These are phyloP conservation scores for Thelonectria rubi DNA, from an alignment of 2,329 filamentous ascomycete species.

Conservation along the genomic window DNA sequence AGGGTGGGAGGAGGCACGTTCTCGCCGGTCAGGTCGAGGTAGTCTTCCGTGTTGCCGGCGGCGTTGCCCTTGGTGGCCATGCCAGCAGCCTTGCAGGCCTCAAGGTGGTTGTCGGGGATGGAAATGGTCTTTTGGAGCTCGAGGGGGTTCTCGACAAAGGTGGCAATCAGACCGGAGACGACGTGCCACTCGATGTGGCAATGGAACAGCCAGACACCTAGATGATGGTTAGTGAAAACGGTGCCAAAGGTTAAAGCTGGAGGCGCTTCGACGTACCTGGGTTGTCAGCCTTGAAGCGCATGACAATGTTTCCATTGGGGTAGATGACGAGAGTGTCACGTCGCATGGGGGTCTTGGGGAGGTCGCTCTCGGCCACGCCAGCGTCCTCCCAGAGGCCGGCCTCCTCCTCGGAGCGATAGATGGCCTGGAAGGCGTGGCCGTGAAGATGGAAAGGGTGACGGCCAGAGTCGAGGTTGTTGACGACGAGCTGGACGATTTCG, in stretches of 20 bases:
- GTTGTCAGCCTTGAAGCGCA: constrained; percentile 73
- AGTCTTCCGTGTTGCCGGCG: constrained; percentile 72
- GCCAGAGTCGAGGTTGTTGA: constrained; percentile 78
- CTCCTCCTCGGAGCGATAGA: constrained; percentile 68
- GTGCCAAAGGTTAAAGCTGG: too few species aligned
- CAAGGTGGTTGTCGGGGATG: constrained; percentile 68
- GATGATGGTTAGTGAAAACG: neutral
- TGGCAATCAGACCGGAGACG: constrained; percentile 69
- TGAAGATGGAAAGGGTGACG: constrained; percentile 84
- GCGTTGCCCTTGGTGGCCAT: constrained; percentile 73
- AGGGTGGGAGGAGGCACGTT: constrained; percentile 63
- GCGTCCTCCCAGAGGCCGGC: constrained; percentile 62
- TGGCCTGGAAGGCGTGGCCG: constrained; percentile 77
- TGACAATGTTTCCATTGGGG: constrained; percentile 74
- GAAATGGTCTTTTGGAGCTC: constrained; percentile 68
- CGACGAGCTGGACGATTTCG: constrained; percentile 74
- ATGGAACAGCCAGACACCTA: constrained; percentile 77
- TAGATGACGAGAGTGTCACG: constrained; percentile 74
- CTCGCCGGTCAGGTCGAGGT: constrained; percentile 70
- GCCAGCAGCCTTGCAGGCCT: constrained; percentile 63
- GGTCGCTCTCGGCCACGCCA: constrained; percentile 52
- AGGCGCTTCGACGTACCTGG: constrained; percentile 56
- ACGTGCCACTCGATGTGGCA: constrained; percentile 86
- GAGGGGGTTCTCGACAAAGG: constrained; percentile 70
- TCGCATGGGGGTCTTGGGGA: constrained; percentile 67